Percentiles rank a stretch among this genome's conserved stretches.
phyloP scores from a whole-genome alignment of 2,329 filamentous ascomycete species.

The Juglanconis juglandina region DNA sequence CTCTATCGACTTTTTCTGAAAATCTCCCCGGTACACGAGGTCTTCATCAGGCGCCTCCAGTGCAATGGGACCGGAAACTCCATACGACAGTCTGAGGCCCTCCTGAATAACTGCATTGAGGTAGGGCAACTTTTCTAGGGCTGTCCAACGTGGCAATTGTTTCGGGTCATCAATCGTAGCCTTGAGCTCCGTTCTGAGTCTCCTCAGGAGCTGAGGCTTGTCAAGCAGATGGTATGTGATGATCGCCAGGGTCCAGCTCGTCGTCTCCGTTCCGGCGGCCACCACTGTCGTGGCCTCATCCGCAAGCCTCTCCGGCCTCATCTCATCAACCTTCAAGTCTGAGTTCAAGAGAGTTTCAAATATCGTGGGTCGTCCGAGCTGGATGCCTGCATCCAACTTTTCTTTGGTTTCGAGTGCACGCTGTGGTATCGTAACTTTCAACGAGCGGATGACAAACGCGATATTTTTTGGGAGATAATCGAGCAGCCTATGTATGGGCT shows the following conservation, averaged over 20 bases:
- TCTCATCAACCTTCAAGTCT: background rate
- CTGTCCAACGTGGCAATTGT: background rate
- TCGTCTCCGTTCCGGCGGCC: background rate
- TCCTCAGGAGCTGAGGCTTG: background rate
- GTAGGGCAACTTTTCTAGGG: background rate
- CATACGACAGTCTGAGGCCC: conserved; percentile 1
- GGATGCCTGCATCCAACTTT: background rate
- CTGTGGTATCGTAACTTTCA: background rate
- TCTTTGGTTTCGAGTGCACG: background rate
- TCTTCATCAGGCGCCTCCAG: background rate
- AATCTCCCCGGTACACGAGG: background rate
- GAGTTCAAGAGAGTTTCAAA: background rate
- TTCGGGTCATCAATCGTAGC: background rate
- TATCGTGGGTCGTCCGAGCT: background rate
- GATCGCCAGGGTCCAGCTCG: background rate
- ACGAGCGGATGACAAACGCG: background rate
- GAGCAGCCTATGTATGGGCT: background rate
- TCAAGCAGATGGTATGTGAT: background rate
- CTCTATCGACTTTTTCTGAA: background rate
- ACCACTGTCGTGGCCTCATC: conserved; percentile 21
- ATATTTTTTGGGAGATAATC: background rate
- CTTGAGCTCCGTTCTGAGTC: background rate
- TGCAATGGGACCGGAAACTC: background rate
- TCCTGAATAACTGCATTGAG: background rate
- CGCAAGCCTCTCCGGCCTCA: conserved; percentile 7